phyloP scores from a whole-genome alignment of 805 yeast species.

The Ogataea pini region DNA sequence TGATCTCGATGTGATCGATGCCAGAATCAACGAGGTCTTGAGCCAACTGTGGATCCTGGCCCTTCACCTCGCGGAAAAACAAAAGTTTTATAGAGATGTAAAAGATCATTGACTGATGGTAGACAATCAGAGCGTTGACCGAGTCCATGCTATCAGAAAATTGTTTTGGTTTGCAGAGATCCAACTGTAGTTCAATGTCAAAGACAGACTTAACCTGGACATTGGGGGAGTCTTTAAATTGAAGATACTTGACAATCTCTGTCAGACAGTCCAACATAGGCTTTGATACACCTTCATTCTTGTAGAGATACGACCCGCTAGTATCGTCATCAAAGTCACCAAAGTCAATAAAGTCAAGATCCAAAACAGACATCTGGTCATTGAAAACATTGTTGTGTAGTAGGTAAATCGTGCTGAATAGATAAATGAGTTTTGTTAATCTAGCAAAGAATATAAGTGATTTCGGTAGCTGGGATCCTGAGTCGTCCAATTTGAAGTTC shows the following conservation, averaged over 20 bases:
- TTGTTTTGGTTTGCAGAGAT: background rate
- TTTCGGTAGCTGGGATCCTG: background rate
- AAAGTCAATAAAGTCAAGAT: background rate
- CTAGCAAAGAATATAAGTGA: slow-evolving; percentile 1
- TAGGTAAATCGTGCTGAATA: slow-evolving; percentile 3
- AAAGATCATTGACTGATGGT: slow-evolving; percentile 6
- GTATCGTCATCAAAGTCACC: background rate
- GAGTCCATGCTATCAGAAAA: slow-evolving; percentile 1
- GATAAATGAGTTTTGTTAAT: slow-evolving; percentile 2
- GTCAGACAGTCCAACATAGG: slow-evolving; percentile 2
- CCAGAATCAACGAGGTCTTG: background rate
- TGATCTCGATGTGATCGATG: slow-evolving; percentile 1
- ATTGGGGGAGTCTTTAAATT: background rate
- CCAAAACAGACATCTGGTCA: background rate
- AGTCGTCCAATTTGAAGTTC: background rate
- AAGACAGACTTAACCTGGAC: background rate
- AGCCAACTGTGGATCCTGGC: background rate
- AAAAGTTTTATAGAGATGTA: background rate
- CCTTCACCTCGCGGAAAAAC: slow-evolving; percentile 2
- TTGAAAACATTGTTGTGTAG: background rate
- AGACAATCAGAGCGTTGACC: background rate
- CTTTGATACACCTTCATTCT: slow-evolving; percentile 3
- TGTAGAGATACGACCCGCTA: background rate
- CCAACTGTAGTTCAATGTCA: background rate
- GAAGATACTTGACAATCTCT: slow-evolving; percentile 2